Base-by-base conservation (phyloP, 495 filamentous ascomycete species). In the Annulohypoxylon bovei region DNA sequence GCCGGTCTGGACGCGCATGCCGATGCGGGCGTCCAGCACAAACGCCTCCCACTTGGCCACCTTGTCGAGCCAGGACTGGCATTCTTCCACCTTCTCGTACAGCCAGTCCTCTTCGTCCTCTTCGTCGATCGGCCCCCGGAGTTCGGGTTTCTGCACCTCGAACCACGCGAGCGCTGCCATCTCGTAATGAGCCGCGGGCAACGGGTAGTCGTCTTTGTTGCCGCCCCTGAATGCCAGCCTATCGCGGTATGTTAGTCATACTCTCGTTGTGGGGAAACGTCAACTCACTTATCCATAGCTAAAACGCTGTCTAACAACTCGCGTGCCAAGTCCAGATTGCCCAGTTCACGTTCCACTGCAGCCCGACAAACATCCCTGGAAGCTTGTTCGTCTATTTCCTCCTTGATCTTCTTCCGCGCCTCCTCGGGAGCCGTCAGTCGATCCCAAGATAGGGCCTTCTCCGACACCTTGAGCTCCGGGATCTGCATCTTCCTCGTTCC, bases 171-270 rank as follows among this genome's bases (percentile, higher is more conserved):
- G 87, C 18, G 90, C 92, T 0, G 92, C 95, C 85, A 94, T 90
- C 75, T 99, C 95, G 77, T 97, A 99, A 73, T 94, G 81, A 16
- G 94, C 95, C 2, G 87, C 87, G 2, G 95, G 93, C 5, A 84
- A 82, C 55, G 89, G 87, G 88, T 94, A 99, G 70, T 95, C 89
- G 58, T 99, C 94, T 73, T 87, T 91, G 11, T 89, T 82, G 32
- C 84, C 77, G 3, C 92, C 92, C 70, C 91, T 97, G 80, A 95
- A 93, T 18, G 84, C 63, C 1, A 79, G 64, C 67, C 87, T 91
- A 56, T 68, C 16, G 68, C 40, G 11, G 66, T 16, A 7, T 44
- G 33, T 55, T 50, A 52, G 55, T 30, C 11, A 49, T n/a, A 16
- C 1, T 40, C 11, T 55, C 16, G 7, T 18, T 3, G 30, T 9